Evolutionary conservation across 306 rosid genomes (phyloP).

Genomic region (Inga oerstediana): DNA sequence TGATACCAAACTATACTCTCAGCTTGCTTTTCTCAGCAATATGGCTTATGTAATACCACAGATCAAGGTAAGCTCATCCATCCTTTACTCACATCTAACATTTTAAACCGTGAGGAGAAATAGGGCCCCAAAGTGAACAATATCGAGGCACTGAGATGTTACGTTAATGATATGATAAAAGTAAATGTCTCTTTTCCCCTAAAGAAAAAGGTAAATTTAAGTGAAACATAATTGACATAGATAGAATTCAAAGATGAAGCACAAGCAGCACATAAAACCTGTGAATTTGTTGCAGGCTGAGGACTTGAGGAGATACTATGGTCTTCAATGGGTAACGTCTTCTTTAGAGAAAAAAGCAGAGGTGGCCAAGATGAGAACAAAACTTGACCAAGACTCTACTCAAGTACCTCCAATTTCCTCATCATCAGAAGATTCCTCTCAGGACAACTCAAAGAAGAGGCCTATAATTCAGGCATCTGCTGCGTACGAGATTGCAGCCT

Average conservation of each 20-base stretch:
- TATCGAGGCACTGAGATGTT: too few species aligned
- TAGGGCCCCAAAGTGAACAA: too few species aligned
- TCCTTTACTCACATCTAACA: too few species aligned
- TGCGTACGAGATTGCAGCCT: conserved; percentile 87
- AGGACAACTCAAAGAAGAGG: conserved; percentile 41
- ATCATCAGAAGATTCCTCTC: conserved; percentile 17
- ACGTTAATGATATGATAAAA: too few species aligned
- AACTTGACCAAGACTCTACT: conserved; percentile 53
- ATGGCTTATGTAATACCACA: conserved; percentile 84
- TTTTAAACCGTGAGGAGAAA: too few species aligned
- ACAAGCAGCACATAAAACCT: conserved; percentile 8
- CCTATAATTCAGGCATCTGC: conserved; percentile 37
- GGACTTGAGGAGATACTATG: conserved; percentile 65
- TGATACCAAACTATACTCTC: conserved; percentile 69
- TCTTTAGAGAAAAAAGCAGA: conserved; percentile 75
- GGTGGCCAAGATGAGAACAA: conserved; percentile 50
- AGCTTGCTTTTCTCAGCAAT: conserved; percentile 79
- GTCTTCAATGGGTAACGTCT: conserved; percentile 73
- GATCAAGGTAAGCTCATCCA: conserved; percentile 47
- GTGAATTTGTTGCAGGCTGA: conserved; percentile 57
- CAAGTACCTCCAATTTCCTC: conserved; percentile 39
- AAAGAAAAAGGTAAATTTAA: too few species aligned
- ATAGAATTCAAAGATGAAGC: neutral
- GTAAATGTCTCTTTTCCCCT: too few species aligned
- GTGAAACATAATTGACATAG: too few species aligned